Evolutionary conservation across 768 basidiomycete genomes (phyloP), one percentile per base, ranked within the genome.

Genomic region (Butyriboletus loyo): DNA sequence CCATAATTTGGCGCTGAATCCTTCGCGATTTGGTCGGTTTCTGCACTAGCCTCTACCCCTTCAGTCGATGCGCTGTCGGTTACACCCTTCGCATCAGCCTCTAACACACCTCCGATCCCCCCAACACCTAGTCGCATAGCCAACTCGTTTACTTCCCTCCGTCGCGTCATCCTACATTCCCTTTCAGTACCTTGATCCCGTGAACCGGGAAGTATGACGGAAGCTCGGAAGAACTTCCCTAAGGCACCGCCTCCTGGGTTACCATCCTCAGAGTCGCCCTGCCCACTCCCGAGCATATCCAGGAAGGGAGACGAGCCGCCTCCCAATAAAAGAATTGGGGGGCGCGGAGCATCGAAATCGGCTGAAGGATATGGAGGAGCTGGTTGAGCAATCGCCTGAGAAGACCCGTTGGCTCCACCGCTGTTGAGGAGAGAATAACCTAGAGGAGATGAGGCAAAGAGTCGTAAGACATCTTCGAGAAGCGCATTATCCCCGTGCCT

Each of bases 41-140:
- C 57, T 8, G 52, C 47, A 19, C n/a, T 42, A 19, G 9, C 49
- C 21, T 54, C 61, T 24, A 19, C 31, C 6, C 25, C 51, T 4
- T 51, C 54, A 22, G 25, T 25, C 14, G 46, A 42, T 13, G 28
- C 1, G n/a, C 15, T 32, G 13, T 39, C 49, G 5, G 27, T 47
- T 25, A n/a, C 36, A n/a, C 8, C 41, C 28, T 46, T 43, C 5
- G 19, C 15, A 35, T 14, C 60, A 34, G 25, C 44, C 25, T 82
- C 83, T 7, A 91, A 63, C 7, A 73, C 61, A 11, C 91, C 92
- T 10, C 91, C 91, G 7, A 90, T 77, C 0, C 80, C 79, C 31
- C 86, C 87, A 34, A 92, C 76, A 6, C 82, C 91, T 83, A 91
- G 89, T n/a, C 88, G 81, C 77, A 90, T 86, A 0, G 81, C 84